Evolutionary conservation across 2,329 filamentous ascomycete genomes (phyloP).

Genomic region (Arthroderma uncinatum): DNA sequence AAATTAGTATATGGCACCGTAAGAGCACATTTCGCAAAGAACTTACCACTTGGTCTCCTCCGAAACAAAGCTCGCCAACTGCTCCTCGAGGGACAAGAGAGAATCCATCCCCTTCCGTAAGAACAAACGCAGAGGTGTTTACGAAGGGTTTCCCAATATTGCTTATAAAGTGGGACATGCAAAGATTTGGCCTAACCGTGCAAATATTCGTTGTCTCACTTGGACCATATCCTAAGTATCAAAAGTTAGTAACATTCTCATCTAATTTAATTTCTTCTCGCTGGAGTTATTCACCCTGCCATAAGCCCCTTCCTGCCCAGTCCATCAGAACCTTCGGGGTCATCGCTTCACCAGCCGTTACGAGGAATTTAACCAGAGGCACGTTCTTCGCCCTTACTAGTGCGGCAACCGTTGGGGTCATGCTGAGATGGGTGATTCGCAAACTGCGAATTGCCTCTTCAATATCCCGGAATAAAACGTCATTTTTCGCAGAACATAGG

Average conservation of each 20-base stretch:
- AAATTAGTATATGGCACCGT: slow-evolving; percentile 9
- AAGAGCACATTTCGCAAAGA: neutral
- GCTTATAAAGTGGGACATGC: slow-evolving; percentile 48
- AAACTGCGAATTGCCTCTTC: slow-evolving; percentile 55
- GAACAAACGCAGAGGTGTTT: slow-evolving; percentile 65
- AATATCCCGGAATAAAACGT: slow-evolving; percentile 61
- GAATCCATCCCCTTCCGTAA: slow-evolving; percentile 36
- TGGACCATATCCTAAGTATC: slow-evolving; percentile 56
- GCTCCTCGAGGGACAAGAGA: slow-evolving; percentile 55
- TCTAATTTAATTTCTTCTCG: neutral
- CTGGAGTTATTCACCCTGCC: slow-evolving; percentile 45
- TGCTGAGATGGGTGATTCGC: slow-evolving; percentile 63
- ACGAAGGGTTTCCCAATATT: slow-evolving; percentile 65
- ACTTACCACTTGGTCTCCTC: slow-evolving; percentile 64
- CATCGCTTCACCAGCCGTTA: slow-evolving; percentile 71
- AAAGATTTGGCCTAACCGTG: slow-evolving; percentile 55
- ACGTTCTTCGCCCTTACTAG: slow-evolving; percentile 59
- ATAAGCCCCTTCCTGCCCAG: slow-evolving; percentile 59
- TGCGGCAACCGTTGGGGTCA: slow-evolving; percentile 75
- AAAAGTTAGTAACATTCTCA: slow-evolving; percentile 1
- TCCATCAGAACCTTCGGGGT: slow-evolving; percentile 56
- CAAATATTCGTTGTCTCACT: slow-evolving; percentile 85
- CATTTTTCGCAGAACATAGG: slow-evolving; percentile 63
- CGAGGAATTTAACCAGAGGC: slow-evolving; percentile 60
- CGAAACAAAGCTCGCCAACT: slow-evolving; percentile 76